Base-by-base conservation (phyloP, 2,329 filamentous ascomycete genomes). In the Sporothrix curviconia region DNA sequence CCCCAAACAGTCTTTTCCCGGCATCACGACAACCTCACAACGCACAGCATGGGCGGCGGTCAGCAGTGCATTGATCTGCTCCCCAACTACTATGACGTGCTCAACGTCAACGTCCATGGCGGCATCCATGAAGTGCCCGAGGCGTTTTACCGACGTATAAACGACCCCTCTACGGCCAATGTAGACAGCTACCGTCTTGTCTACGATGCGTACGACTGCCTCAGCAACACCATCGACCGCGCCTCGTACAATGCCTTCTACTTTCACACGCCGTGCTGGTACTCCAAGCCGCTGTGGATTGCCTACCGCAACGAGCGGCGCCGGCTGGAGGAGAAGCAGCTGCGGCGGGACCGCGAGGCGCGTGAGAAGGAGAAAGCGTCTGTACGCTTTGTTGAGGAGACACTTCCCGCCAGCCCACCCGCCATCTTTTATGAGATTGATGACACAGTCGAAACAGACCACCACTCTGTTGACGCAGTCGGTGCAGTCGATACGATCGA, bases 191-290 rank as follows among this genome's bases (percentile, higher is more conserved):
- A n/a, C 34, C 15, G 3, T 19, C 22, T 56, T 52, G 52, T 56
- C 24, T 25, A 22, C 19, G 52, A 59, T 6, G 57, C 57, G 3
- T 59, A 34, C 17, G 32, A 34, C 24, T 59, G 57, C 24, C 39
- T 59, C 28, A 50, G 52, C 47, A 51, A 25, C 52, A 15, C 52
- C 2, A 52, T 39, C 24, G 52, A 55, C 28, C 57, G 57, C 2
- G 46, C 43, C 15, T 37, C 57, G 19, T 59, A 52, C 34, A 42
- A 56, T 19, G 57, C 32, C 7, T 59, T 55, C 17, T 59, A 52
- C 57, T 55, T 55, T 19, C 30, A 55, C 12, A 34, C 51, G 7
- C 51, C 57, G 28, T 58, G 57, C 57, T 55, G 57, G 51, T 39
- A 56, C 32, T 55, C 57, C 3, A 52, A 40, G 4, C 12, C 39